phyloP scores from a whole-genome alignment of 495 filamentous ascomycete species.

The Cercophora newfieldiana region DNA sequence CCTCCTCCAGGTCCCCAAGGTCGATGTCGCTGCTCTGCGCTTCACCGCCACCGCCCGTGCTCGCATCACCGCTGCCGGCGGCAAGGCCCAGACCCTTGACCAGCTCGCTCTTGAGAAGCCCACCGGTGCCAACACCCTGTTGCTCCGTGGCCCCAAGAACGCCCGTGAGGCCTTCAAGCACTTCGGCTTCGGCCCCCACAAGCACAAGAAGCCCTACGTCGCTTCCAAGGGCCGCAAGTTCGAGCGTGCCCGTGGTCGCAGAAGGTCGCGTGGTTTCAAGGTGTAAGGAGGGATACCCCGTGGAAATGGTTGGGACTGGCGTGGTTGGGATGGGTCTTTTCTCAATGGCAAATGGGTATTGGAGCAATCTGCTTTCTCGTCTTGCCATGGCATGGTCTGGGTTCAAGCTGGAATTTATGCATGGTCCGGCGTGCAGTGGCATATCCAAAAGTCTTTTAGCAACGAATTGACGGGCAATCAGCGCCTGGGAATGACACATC shows the following conservation, averaged over 20 bases:
- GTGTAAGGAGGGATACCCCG: conserved; percentile 59
- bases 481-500: background rate
- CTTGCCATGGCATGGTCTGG: conserved; percentile 13
- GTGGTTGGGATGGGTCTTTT: conserved; percentile 20
- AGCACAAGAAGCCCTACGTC: conserved; percentile 97
- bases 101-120: conserved; percentile 92
- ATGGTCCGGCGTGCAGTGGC: conserved; percentile 18
- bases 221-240: conserved; percentile 99
- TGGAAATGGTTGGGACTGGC: conserved; percentile 15
- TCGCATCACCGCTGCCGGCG: conserved; percentile 87
- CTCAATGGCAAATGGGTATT: conserved; percentile 11
- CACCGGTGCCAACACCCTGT: conserved; percentile 89
- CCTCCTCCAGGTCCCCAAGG: conserved; percentile 82
- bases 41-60: conserved; percentile 96
- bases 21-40: conserved; percentile 86
- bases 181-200: conserved; percentile 96
- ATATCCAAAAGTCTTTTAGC: conserved; percentile 20
- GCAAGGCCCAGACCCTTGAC: conserved; percentile 91
- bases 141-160: conserved; percentile 97
- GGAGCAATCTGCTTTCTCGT: conserved; percentile 9
- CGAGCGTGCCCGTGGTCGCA: conserved; percentile 95
- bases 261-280: conserved; percentile 97
- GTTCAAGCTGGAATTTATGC: conserved; percentile 11
- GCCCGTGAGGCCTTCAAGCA: conserved; percentile 96
- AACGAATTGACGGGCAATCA: conserved; percentile 17